phyloP scores from a whole-genome alignment of 208 protist genomes.

The Leishmania tropica region DNA sequence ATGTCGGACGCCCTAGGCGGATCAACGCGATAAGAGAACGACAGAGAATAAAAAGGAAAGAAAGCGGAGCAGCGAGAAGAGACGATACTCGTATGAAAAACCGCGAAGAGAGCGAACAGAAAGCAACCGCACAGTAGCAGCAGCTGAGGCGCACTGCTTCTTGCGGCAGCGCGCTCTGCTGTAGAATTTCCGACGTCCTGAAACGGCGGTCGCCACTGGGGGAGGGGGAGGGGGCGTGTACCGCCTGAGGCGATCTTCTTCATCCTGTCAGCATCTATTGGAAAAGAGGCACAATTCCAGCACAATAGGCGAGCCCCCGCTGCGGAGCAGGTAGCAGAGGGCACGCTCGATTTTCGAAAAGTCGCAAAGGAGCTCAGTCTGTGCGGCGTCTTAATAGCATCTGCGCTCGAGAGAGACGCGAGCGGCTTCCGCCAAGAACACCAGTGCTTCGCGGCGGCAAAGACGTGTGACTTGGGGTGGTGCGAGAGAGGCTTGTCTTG shows the following conservation, averaged over 20 bases:
- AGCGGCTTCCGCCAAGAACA: not conserved
- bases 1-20: not conserved
- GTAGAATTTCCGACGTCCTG: not conserved
- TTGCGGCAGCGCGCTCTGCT: slow-evolving; percentile 2
- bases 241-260: slow-evolving; percentile 14
- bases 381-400: slow-evolving; percentile 4
- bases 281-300: not conserved
- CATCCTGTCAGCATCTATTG: not conserved
- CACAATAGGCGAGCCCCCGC: not conserved
- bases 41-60: not conserved
- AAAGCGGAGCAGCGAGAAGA: not conserved
- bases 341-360: slow-evolving; percentile 12
- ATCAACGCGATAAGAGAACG: not conserved
- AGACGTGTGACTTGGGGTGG: slow-evolving; percentile 10
- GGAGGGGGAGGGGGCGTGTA: not conserved
- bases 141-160: not conserved
- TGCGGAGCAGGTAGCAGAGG: slow-evolving; percentile 5
- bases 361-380: slow-evolving; percentile 17
- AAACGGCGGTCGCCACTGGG: not conserved
- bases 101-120: not conserved
- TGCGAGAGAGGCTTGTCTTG: slow-evolving; percentile 5
- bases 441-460: slow-evolving; percentile 14
- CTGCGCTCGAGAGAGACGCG: slow-evolving; percentile 13
- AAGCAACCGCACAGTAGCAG: not conserved
- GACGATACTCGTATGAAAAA: not conserved